Conservation (phyloP, 2,329 filamentous ascomycete species). For the Lasiodiplodia theobromae region DNA sequence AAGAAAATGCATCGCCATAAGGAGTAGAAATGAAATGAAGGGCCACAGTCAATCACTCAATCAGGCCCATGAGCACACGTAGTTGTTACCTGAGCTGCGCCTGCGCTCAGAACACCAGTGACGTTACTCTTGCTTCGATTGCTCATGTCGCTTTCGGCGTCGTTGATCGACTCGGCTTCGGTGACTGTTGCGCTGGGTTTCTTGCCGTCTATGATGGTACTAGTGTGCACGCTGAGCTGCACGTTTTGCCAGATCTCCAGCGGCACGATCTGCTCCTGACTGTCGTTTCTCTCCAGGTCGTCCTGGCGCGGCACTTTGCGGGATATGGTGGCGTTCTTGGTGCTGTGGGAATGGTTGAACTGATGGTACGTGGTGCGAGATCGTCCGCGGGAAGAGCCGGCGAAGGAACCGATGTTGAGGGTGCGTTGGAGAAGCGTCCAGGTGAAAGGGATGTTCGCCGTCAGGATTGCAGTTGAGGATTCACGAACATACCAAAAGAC, state of each 20-base stretch:
- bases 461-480: constrained; percentile 65
- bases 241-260: constrained; percentile 27
- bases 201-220: not conserved
- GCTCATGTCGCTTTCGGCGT: constrained; percentile 19
- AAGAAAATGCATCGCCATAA: not conserved
- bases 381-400: constrained; percentile 21
- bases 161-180: constrained; percentile 9
- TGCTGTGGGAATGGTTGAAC: constrained; percentile 13
- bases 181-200: not conserved
- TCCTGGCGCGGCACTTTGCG: not conserved
- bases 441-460: constrained; percentile 67
- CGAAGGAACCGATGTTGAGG: constrained; percentile 46
- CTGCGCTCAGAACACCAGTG: not conserved
- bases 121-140: not conserved
- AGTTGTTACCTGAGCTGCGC: constrained; percentile 5
- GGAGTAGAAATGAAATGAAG: not conserved
- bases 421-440: constrained; percentile 63
- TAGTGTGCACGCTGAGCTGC: constrained; percentile 21
- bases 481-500: constrained; percentile 67
- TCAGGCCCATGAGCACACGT: constrained; percentile 9
- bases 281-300: constrained; percentile 19
- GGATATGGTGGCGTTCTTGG: not conserved
- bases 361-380: constrained; percentile 24
- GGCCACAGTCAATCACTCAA: not conserved
- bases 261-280: constrained; percentile 16